Evolutionary conservation across 352 stramenopile genomes (phyloP), one percentile per base, ranked within the genome.

Genomic region (Aphanomyces invadans): DNA sequence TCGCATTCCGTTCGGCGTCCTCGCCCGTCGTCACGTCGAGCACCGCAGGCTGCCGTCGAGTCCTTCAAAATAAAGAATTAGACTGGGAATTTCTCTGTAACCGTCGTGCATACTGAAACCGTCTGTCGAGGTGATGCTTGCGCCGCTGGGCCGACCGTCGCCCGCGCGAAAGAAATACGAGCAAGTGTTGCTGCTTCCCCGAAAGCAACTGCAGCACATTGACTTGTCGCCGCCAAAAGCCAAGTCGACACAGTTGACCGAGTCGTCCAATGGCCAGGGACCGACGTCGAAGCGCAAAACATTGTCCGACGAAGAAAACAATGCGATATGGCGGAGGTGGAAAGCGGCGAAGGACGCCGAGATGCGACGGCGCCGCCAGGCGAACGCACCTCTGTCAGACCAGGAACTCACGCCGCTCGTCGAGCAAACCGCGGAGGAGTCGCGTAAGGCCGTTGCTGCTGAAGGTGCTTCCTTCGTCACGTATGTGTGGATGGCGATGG

Each of bases 141-240:
- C 98, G 53, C 95, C 97, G 15, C 94, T 98, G 73, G 92, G 94
- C 62, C 97, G 98, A 78, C 98, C 93, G 28, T 92, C 98, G 76
- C 97, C 91, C 33, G 55, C 48, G 21, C 60, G 60, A 7, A 59
- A 67, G 29, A 56, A 59, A 44, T 67, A 67, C 32, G 28, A 67
- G 42, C 19, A 67, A 36, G 80, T 89, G 25, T 73, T 99, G 49
- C 81, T 98, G 46, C 81, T 87, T 59, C 53, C 74, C 74, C 12
- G 81, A 77, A 65, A 53, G 56, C 26, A 62, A 86, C 33, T 75
- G 73, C 23, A 80, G 70, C 52, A 69, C 52, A 21, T 66, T 10
- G 44, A 68, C 39, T n/a, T 36, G 38, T 65, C 21, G 48, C n/a
- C 84, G 88, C 74, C 71, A 73, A 45, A 88, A 87, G 70, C 85